These are phyloP conservation scores for Ustilago curta DNA, from an alignment of 1,284 basidiomycete species.

Conservation along the genomic window DNA sequence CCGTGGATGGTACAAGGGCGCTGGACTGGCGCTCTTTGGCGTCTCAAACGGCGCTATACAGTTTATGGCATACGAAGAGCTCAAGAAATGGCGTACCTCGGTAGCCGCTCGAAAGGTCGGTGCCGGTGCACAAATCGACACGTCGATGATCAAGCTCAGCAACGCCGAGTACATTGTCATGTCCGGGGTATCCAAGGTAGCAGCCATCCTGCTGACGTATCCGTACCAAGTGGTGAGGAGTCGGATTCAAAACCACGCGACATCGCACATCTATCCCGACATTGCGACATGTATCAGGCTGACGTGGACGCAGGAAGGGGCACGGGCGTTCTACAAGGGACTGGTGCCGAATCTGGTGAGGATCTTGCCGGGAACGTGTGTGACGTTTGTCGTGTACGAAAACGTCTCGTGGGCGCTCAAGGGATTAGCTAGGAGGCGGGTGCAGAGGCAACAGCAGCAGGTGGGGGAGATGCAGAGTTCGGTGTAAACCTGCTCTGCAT, in stretches of 20 bases:
- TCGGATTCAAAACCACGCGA: conserved; percentile 80
- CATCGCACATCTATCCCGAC: conserved; percentile 75
- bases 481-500: conserved; percentile 1
- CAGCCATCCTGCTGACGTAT: conserved; percentile 87
- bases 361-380: conserved; percentile 94
- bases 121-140: conserved; percentile 12
- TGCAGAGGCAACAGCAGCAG: conserved; percentile 22
- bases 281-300: conserved; percentile 83
- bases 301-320: conserved; percentile 84
- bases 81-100: conserved; percentile 83
- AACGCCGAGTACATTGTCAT: conserved; percentile 92
- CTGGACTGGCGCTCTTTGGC: conserved; percentile 87
- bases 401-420: conserved; percentile 72
- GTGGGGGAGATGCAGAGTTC: conserved; percentile 10
- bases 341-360: conserved; percentile 95
- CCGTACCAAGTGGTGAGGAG: conserved; percentile 98
- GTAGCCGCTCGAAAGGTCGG: conserved; percentile 29
- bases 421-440: conserved; percentile 28
- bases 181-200: conserved; percentile 89
- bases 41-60: conserved; percentile 96
- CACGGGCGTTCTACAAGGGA: conserved; percentile 92
- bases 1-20: conserved; percentile 86
- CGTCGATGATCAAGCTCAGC: conserved; percentile 66
- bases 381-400: conserved; percentile 98
- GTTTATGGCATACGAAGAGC: conserved; percentile 95